phyloP scores from a whole-genome alignment of 2,329 filamentous ascomycete genomes.

The Boeremia lycopersici region DNA sequence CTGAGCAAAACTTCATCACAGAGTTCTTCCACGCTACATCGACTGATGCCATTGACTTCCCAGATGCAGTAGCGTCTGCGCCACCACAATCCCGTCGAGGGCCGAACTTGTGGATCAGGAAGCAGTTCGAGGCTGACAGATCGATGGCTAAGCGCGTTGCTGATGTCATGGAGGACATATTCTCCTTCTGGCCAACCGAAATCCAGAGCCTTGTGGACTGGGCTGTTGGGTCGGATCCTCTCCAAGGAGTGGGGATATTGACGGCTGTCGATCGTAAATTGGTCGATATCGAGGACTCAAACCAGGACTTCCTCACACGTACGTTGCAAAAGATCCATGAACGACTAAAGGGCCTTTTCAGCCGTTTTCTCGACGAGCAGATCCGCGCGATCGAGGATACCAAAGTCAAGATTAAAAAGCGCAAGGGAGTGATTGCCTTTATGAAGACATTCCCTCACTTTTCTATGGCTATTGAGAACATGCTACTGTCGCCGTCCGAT shows the following conservation, averaged over 20 bases:
- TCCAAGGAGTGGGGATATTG: slow-evolving; percentile 90
- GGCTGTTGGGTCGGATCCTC: slow-evolving; percentile 77
- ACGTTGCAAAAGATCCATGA: slow-evolving; percentile 80
- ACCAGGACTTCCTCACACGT: slow-evolving; percentile 87
- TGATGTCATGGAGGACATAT: slow-evolving; percentile 88
- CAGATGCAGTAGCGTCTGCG: slow-evolving; percentile 73
- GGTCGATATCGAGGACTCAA: slow-evolving; percentile 81
- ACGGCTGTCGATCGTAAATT: slow-evolving; percentile 80
- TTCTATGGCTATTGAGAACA: slow-evolving; percentile 80
- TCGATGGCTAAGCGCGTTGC: slow-evolving; percentile 82
- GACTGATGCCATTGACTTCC: slow-evolving; percentile 79
- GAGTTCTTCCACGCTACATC: slow-evolving; percentile 97
- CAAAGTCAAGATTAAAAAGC: slow-evolving; percentile 98
- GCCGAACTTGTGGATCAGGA: slow-evolving; percentile 73
- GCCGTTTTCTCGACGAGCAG: slow-evolving; percentile 91
- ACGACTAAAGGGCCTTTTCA: slow-evolving; percentile 76
- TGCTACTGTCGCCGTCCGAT: slow-evolving; percentile 62
- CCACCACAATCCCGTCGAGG: slow-evolving; percentile 72
- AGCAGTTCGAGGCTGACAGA: slow-evolving; percentile 86
- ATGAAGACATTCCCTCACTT: slow-evolving; percentile 93
- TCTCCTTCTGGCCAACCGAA: slow-evolving; percentile 79
- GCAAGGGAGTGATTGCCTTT: slow-evolving; percentile 94
- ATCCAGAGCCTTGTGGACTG: slow-evolving; percentile 82
- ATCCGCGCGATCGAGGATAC: slow-evolving; percentile 96
- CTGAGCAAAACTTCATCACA: slow-evolving; percentile 97